These are phyloP conservation scores for Chamaenerion angustifolium DNA, from an alignment of 345 rosid species.

Conservation along the genomic window DNA sequence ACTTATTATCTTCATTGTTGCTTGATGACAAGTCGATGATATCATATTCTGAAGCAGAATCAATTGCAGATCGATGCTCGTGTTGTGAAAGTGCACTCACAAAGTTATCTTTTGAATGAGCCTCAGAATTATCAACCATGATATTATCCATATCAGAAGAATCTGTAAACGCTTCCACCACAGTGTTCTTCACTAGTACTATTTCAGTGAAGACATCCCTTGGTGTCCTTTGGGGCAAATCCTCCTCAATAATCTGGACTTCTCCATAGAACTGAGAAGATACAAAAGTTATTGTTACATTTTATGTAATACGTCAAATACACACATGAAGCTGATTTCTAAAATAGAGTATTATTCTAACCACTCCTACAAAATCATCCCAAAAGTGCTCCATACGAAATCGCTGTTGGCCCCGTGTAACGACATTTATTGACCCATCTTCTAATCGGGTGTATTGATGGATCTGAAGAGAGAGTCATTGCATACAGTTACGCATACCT, in stretches of 20 bases:
- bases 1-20: constrained; percentile 44
- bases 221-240: constrained; percentile 65
- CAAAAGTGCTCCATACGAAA: constrained; percentile 57
- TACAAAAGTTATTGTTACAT: constrained; percentile 9
- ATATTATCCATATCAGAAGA: constrained; percentile 20
- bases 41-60: constrained; percentile 19
- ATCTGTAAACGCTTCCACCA: constrained; percentile 15
- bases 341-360: constrained; percentile 19
- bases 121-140: constrained; percentile 37
- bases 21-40: constrained; percentile 40
- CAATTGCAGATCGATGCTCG: constrained; percentile 55
- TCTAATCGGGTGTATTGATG: constrained; percentile 66
- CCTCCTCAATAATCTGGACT: constrained; percentile 77
- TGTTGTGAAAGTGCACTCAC: constrained; percentile 62
- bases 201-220: constrained; percentile 52
- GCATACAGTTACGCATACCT: background rate
- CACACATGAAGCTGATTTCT: too few species aligned
- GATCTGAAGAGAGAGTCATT: constrained; percentile 32
- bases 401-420: constrained; percentile 90
- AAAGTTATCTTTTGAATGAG: constrained; percentile 64
- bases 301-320: background rate
- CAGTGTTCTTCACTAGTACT: constrained; percentile 27
- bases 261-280: constrained; percentile 70
- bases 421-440: constrained; percentile 76
- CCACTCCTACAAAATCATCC: constrained; percentile 84